Percentiles rank a stretch among this genome's conserved stretches.
Evolutionary conservation across 2,329 filamentous ascomycete genomes (phyloP).

Genomic region (Mariannaea elegans): DNA sequence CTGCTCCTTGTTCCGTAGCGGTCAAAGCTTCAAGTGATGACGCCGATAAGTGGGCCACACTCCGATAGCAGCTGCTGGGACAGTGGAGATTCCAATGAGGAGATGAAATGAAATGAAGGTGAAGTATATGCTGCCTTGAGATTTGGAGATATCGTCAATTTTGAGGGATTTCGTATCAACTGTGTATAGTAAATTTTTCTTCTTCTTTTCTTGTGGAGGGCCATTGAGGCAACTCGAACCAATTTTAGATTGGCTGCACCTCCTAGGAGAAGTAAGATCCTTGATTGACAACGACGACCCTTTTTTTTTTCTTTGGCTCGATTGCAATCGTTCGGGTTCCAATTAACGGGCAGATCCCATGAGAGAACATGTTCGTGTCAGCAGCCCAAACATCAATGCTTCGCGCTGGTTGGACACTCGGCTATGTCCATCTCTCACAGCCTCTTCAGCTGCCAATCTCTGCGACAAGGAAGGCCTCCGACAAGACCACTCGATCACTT

Average conservation of each 20-base stretch:
- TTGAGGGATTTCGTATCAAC: background rate
- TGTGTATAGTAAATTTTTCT: no score
- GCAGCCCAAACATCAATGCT: slow-evolving; percentile 27
- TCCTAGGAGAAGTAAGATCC: background rate
- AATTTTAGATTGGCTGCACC: background rate
- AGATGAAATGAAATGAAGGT: background rate
- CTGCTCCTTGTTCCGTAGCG: background rate
- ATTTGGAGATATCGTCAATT: background rate
- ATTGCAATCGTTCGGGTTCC: slow-evolving; percentile 14
- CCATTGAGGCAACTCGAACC: background rate
- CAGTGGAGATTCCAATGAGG: background rate
- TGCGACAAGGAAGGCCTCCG: slow-evolving; percentile 15
- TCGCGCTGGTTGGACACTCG: slow-evolving; percentile 36
- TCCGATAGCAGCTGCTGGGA: slow-evolving; percentile 28
- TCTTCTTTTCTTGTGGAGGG: no score
- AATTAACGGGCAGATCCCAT: slow-evolving; percentile 31
- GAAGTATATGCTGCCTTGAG: background rate
- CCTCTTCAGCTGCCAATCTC: slow-evolving; percentile 34
- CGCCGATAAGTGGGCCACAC: slow-evolving; percentile 14
- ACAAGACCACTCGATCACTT: slow-evolving; percentile 15
- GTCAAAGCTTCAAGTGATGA: slow-evolving; percentile 11
- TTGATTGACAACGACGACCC: slow-evolving; percentile 1
- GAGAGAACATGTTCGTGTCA: slow-evolving; percentile 34
- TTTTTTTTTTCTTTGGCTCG: background rate
- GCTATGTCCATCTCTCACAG: slow-evolving; percentile 33